Percentiles rank a stretch among this genome's conserved stretches.
Evolutionary conservation across 306 rosid genomes (phyloP).

Genomic region (Heteromeles arbutifolia): DNA sequence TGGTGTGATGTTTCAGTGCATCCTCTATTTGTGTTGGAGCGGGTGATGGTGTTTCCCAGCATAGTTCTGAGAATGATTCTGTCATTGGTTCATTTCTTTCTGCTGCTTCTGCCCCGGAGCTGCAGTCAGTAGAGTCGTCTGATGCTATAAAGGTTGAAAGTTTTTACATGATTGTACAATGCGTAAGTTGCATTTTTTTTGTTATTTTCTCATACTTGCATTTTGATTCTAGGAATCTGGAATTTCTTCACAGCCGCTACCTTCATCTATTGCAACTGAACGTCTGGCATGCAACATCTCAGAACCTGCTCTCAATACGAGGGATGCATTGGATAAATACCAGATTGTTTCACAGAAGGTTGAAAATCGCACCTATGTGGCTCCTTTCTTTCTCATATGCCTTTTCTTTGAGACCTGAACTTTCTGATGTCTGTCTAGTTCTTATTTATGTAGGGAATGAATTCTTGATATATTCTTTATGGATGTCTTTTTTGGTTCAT

Average conservation of each 20-base stretch:
- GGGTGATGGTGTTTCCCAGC: slow-evolving; percentile 61
- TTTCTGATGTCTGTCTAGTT: background rate
- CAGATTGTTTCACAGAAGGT: slow-evolving; percentile 92
- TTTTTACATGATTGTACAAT: background rate
- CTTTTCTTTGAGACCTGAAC: background rate
- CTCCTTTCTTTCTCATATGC: slow-evolving; percentile 1
- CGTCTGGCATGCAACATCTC: slow-evolving; percentile 65
- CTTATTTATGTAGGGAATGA: background rate
- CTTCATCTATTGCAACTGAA: slow-evolving; percentile 60
- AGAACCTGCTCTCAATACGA: slow-evolving; percentile 75
- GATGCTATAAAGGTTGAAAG: slow-evolving; percentile 54
- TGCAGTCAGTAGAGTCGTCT: slow-evolving; percentile 50
- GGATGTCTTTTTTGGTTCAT: background rate
- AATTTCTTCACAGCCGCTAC: slow-evolving; percentile 53
- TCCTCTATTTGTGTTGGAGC: slow-evolving; percentile 49
- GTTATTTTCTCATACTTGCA: slow-evolving; percentile 21
- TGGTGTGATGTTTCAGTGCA: slow-evolving; percentile 42
- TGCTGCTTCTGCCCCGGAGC: slow-evolving; percentile 63
- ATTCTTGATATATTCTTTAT: background rate
- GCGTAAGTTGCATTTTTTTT: background rate
- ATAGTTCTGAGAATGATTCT: slow-evolving; percentile 66
- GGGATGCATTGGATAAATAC: slow-evolving; percentile 90
- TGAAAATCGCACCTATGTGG: background rate
- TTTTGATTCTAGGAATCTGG: slow-evolving; percentile 69
- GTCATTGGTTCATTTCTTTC: slow-evolving; percentile 63